A percentile compares a stretch with the other conserved stretches of the same genome.
Evolutionary conservation across 352 stramenopile genomes (phyloP).

Genomic region (Globisporangium solare): DNA sequence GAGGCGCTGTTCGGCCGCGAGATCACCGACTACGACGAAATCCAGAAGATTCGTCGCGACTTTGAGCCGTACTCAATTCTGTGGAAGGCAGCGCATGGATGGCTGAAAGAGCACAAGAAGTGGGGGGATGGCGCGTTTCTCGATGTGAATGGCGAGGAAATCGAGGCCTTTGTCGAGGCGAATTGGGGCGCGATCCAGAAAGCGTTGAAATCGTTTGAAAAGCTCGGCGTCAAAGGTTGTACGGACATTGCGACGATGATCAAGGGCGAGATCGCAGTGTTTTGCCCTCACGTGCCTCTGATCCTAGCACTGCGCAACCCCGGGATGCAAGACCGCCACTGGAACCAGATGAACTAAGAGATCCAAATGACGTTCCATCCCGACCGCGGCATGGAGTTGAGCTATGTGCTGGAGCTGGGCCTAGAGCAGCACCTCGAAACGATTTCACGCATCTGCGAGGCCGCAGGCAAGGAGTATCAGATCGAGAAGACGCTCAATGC

Average conservation of each 20-base stretch:
- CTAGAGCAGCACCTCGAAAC: slow-evolving; percentile 84
- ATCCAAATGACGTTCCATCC: slow-evolving; percentile 82
- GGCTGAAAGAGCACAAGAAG: slow-evolving; percentile 89
- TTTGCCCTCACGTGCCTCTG: slow-evolving; percentile 88
- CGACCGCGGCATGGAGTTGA: slow-evolving; percentile 80
- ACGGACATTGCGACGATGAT: slow-evolving; percentile 85
- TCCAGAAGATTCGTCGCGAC: slow-evolving; percentile 86
- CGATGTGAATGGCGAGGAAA: slow-evolving; percentile 88
- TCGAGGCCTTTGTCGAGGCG: slow-evolving; percentile 87
- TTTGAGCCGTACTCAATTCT: slow-evolving; percentile 95
- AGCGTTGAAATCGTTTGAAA: slow-evolving; percentile 92
- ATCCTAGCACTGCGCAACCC: slow-evolving; percentile 88
- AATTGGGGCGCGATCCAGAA: slow-evolving; percentile 87
- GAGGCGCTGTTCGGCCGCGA: slow-evolving; percentile 86
- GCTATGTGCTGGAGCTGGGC: slow-evolving; percentile 80
- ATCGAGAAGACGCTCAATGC: slow-evolving; percentile 92
- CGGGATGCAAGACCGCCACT: slow-evolving; percentile 93
- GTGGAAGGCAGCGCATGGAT: slow-evolving; percentile 90
- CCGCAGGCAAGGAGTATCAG: slow-evolving; percentile 92
- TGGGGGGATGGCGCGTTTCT: slow-evolving; percentile 92
- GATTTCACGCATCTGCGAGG: slow-evolving; percentile 91
- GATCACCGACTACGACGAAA: slow-evolving; percentile 89
- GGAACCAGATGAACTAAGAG: slow-evolving; percentile 88
- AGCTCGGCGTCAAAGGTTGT: slow-evolving; percentile 80
- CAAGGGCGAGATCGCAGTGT: slow-evolving; percentile 88